Conservation (phyloP, 192 early-diverging fungal genomes). For the Martensiomyces pterosporus region DNA sequence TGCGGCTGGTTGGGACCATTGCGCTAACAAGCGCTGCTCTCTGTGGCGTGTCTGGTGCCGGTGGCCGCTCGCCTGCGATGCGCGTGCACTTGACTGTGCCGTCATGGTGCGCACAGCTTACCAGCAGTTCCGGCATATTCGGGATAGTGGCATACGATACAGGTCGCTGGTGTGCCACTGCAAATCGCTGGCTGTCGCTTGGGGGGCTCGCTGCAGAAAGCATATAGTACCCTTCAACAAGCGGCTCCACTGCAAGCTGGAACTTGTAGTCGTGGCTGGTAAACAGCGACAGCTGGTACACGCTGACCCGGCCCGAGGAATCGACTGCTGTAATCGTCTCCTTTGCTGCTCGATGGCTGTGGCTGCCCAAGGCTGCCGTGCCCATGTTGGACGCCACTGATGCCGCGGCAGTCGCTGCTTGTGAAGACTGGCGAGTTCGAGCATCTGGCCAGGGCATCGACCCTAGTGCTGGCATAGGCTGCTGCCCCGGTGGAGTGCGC, state of each 20-base stretch:
- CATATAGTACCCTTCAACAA: slow-evolving; percentile 22
- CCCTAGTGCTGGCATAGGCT: neutral
- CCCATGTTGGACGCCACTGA: no score
- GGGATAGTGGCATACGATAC: slow-evolving; percentile 21
- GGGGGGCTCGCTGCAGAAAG: slow-evolving; percentile 27
- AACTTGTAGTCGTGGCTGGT: slow-evolving; percentile 21
- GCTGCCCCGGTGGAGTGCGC: no score
- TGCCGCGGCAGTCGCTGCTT: no score
- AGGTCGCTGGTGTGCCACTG: slow-evolving; percentile 11
- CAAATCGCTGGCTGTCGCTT: slow-evolving; percentile 23
- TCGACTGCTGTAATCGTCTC: slow-evolving; percentile 29
- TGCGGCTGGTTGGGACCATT: slow-evolving; percentile 4
- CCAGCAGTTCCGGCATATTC: slow-evolving; percentile 15
- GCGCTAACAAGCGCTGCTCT: slow-evolving; percentile 2
- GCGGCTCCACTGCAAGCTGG: slow-evolving; percentile 25
- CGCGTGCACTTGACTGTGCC: slow-evolving; percentile 20
- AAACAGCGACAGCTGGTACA: slow-evolving; percentile 19
- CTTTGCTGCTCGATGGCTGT: neutral
- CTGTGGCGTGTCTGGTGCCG: slow-evolving; percentile 1
- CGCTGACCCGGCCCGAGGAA: slow-evolving; percentile 14
- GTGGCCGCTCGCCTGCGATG: slow-evolving; percentile 6
- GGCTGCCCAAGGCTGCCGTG: neutral
- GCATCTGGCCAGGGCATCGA: neutral
- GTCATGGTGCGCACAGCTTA: slow-evolving; percentile 29
- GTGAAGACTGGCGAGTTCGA: no score